Base-by-base conservation (phyloP, 2,329 filamentous ascomycete genomes). In the Tolypocladium nubicola region DNA sequence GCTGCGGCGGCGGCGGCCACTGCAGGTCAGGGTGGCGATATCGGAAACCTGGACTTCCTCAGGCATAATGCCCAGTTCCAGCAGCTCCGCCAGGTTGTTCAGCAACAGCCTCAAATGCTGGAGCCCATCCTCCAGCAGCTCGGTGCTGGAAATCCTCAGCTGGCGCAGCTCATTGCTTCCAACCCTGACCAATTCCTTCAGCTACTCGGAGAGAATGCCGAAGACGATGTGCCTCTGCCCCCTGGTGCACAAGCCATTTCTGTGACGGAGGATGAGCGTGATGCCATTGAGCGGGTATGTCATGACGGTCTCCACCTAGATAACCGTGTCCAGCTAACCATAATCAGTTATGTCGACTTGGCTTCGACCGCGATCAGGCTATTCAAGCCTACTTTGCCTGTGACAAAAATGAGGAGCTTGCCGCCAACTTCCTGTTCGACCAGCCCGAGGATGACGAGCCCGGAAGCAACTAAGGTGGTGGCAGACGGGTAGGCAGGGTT, bases 351-450 rank as follows among this genome's bases (percentile, higher is more conserved):
- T 96, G 90, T 76, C 88, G 89, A 62, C 85, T 99, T 50, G 94
- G 94, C 40, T 99, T 99, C 71, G 86, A 93, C 66, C 86, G 92
- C 59, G 91, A 97, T 65, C 84, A 91, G 65, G 94, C 94, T 55
- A 96, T 97, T 64, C 93, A 99, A 76, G 94, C 94, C 33, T 99
- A 97, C 76, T 99, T 99, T 71, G 94, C 94, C 39, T 99, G 94
- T 73, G 94, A 99, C 75, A 99, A 97, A 83, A 97, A 99, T 73
- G 94, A 99, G 76, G 94, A 99, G 75, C 81, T 99, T 55, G 94
- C 94, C 0, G 94, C 94, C 62, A 99, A 99, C 76, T 97, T 97
- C 74, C 80, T 99, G 59, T 99, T 99, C 70, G 94, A 99, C 67
- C 91, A 97, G 75, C 92, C 92, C 11, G 91, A 96, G 60, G 92